A percentile compares a stretch with the other conserved stretches of the same genome.
phyloP scores from a whole-genome alignment of 495 filamentous ascomycete genomes.

The Penicillium salamii region DNA sequence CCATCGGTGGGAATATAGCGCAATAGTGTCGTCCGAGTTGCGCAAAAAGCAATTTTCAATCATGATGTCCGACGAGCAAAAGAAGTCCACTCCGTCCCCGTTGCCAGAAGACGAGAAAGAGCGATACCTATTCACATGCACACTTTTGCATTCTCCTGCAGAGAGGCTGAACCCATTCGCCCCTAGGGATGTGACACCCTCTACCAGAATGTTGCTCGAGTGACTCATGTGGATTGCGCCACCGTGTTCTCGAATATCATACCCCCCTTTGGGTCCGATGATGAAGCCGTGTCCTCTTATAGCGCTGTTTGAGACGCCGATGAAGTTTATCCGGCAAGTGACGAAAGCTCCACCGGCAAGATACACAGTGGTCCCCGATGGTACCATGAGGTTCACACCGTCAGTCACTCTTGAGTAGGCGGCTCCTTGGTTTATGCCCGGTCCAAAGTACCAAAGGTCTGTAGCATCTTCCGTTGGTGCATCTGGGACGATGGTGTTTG shows the following conservation, averaged over 20 bases:
- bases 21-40: conserved; percentile 18
- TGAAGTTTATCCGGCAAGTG: conserved; percentile 9
- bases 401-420: conserved; percentile 1
- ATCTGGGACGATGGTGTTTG: conserved; percentile 5
- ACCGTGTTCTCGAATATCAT: conserved; percentile 1
- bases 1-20: conserved; percentile 14
- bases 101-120: conserved; percentile 13
- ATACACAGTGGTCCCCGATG: conserved; percentile 19
- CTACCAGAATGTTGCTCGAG: conserved; percentile 6
- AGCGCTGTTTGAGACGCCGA: conserved; percentile 10
- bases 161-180: conserved; percentile 9
- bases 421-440: conserved; percentile 15
- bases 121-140: conserved; percentile 2
- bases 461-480: conserved; percentile 1
- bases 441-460: conserved; percentile 19
- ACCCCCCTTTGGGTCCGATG: conserved; percentile 3
- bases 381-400: conserved; percentile 9
- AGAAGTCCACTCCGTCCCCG: conserved; percentile 18
- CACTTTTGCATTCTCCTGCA: conserved; percentile 4
- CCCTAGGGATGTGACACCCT: conserved; percentile 6
- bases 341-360: conserved; percentile 15
- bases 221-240: conserved; percentile 8
- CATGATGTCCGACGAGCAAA: conserved; percentile 10
- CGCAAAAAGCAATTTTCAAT: conserved; percentile 4
- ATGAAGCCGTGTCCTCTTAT: conserved; percentile 19